Percentiles rank a stretch among this genome's conserved stretches.
Evolutionary conservation across 208 protist genomes (phyloP).

Genomic region (Leishmania braziliensis): DNA sequence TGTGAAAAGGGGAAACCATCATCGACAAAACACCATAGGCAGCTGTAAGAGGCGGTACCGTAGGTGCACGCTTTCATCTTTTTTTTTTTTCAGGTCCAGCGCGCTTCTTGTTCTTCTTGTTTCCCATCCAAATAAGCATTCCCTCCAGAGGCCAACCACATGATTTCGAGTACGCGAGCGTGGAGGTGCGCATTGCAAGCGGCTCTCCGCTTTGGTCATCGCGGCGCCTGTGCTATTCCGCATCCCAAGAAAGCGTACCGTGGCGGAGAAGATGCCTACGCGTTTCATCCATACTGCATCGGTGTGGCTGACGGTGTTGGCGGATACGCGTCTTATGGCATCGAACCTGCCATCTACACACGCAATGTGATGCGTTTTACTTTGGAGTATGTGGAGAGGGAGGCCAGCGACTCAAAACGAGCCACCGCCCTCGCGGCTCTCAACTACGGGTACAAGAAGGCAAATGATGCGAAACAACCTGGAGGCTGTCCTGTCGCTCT

Average conservation of each 20-base stretch:
- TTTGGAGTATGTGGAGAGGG: constrained; percentile 46
- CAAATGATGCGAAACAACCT: constrained; percentile 43
- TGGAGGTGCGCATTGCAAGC: constrained; percentile 4
- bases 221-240: constrained; percentile 71
- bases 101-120: neutral
- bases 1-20: neutral
- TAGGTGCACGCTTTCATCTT: too few relatives aligned
- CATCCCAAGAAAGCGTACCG: constrained; percentile 77
- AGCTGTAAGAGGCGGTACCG: neutral
- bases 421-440: constrained; percentile 66
- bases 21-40: neutral
- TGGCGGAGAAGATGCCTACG: constrained; percentile 86
- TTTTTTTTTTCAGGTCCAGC: neutral
- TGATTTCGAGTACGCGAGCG: constrained; percentile 8
- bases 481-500: constrained; percentile 78
- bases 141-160: neutral
- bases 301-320: constrained; percentile 88
- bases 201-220: constrained; percentile 53
- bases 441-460: constrained; percentile 49
- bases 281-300: constrained; percentile 71
- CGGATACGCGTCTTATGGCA: constrained; percentile 67
- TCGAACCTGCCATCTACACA: constrained; percentile 83
- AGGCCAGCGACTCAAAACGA: constrained; percentile 8
- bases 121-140: neutral
- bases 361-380: constrained; percentile 78